These are phyloP conservation scores for Coprinellus micaceus DNA, from an alignment of 768 basidiomycete genomes.

Conservation along the genomic window DNA sequence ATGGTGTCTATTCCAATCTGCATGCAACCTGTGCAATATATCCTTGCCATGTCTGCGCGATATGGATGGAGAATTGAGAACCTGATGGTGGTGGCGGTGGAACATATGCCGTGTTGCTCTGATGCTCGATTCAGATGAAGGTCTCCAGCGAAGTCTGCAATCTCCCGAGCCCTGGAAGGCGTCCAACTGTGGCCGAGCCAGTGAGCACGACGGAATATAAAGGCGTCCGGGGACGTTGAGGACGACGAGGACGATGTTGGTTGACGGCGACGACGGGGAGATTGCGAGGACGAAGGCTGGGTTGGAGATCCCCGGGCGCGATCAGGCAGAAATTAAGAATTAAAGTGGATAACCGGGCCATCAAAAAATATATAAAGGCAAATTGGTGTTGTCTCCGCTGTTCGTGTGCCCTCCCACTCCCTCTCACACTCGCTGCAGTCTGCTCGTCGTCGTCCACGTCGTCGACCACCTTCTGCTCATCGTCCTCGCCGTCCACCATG, in stretches of 20 bases:
- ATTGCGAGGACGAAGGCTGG: background rate
- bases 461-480: slow-evolving; percentile 6
- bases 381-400: slow-evolving; percentile 27
- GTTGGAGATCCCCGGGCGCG: slow-evolving; percentile 1
- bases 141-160: slow-evolving; percentile 23
- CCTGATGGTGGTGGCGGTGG: slow-evolving; percentile 9
- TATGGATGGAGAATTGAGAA: slow-evolving; percentile 17
- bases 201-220: background rate
- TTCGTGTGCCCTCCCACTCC: slow-evolving; percentile 30
- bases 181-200: background rate
- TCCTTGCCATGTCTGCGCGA: background rate
- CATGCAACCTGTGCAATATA: background rate
- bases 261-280: background rate
- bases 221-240: background rate
- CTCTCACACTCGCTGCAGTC: slow-evolving; percentile 41
- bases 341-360: slow-evolving; percentile 19
- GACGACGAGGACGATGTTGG: background rate
- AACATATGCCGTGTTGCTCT: slow-evolving; percentile 16
- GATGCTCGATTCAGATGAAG: slow-evolving; percentile 27
- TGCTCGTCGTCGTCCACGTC: slow-evolving; percentile 30
- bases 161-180: slow-evolving; percentile 8
- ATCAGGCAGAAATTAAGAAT: slow-evolving; percentile 12
- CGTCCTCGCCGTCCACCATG: slow-evolving; percentile 29
- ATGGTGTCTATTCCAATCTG: background rate
- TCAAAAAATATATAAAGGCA: slow-evolving; percentile 49